Percentiles rank a stretch among this genome's conserved stretches.
Evolutionary conservation across 1,139 yeast species (phyloP).

Genomic region (Hansenula sp.): DNA sequence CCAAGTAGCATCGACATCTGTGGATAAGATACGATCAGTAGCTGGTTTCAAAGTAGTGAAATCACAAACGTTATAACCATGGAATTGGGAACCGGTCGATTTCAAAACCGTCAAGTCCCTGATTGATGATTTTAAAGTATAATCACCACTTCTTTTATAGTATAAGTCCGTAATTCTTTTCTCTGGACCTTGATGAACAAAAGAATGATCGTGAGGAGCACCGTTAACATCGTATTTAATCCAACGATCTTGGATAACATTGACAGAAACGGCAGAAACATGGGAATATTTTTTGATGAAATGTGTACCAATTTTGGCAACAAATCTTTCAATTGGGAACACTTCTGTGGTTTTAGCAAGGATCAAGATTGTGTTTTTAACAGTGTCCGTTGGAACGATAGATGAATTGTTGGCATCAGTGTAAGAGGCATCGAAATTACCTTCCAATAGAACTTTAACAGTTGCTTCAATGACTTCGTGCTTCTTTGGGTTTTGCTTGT

Average conservation of each 20-base stretch:
- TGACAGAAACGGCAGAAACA: constrained; percentile 66
- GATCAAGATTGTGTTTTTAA: constrained; percentile 79
- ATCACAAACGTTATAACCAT: constrained; percentile 82
- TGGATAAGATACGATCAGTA: constrained; percentile 77
- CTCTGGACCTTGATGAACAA: constrained; percentile 81
- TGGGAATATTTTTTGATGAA: constrained; percentile 73
- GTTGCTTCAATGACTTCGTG: constrained; percentile 87
- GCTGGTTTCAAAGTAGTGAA: constrained; percentile 85
- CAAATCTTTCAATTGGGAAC: constrained; percentile 90
- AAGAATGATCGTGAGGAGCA: constrained; percentile 75
- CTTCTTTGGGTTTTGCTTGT: constrained; percentile 59
- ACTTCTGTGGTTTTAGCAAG: constrained; percentile 78
- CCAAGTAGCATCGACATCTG: constrained; percentile 82
- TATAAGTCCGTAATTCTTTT: constrained; percentile 58
- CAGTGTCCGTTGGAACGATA: constrained; percentile 94
- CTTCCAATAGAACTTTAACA: constrained; percentile 69
- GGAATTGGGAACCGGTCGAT: constrained; percentile 92
- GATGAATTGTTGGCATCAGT: constrained; percentile 83
- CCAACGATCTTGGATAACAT: constrained; percentile 75
- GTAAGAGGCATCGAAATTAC: constrained; percentile 74
- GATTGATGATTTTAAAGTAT: constrained; percentile 63
- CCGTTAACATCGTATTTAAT: constrained; percentile 72
- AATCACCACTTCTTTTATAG: constrained; percentile 44
- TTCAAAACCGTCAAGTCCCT: constrained; percentile 84
- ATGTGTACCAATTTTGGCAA: constrained; percentile 79